A percentile compares a stretch with the other conserved stretches of the same genome.
phyloP scores from a whole-genome alignment of 2,329 filamentous ascomycete genomes.

The Penicillium crustosum region DNA sequence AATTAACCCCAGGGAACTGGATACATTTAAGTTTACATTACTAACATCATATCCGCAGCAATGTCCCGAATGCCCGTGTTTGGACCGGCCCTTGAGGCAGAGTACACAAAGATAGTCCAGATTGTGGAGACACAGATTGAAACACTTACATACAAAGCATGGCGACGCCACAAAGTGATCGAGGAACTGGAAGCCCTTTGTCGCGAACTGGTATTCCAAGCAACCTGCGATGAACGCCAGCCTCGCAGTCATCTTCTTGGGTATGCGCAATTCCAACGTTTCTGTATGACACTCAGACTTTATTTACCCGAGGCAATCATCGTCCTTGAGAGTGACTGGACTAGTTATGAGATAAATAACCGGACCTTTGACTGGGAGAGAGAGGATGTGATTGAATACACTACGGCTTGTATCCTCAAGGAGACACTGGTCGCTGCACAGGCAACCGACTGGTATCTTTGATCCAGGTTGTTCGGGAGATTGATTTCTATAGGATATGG shows the following conservation, averaged over 20 bases:
- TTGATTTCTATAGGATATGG: background rate
- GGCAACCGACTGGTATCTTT: slow-evolving; percentile 2
- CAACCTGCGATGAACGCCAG: background rate
- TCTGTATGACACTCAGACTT: background rate
- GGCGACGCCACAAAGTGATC: background rate
- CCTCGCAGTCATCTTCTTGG: background rate
- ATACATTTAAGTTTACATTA: background rate
- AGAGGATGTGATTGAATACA: background rate
- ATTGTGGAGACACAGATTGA: background rate
- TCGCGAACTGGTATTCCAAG: background rate
- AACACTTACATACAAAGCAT: background rate
- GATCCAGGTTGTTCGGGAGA: background rate
- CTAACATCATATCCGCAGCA: background rate
- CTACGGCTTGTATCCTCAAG: background rate
- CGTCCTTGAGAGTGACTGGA: background rate
- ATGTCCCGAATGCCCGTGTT: background rate
- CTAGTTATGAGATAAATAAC: background rate
- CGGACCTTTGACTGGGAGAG: background rate
- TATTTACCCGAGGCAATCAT: background rate
- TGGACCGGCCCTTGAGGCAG: background rate
- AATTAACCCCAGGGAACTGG: background rate
- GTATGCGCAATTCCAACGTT: background rate
- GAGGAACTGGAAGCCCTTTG: background rate
- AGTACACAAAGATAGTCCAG: background rate
- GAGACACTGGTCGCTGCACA: background rate